Percentiles rank a stretch among this genome's conserved stretches.
Conservation (phyloP, 108 stramenopile species). For the Cyclotella cryptica region DNA sequence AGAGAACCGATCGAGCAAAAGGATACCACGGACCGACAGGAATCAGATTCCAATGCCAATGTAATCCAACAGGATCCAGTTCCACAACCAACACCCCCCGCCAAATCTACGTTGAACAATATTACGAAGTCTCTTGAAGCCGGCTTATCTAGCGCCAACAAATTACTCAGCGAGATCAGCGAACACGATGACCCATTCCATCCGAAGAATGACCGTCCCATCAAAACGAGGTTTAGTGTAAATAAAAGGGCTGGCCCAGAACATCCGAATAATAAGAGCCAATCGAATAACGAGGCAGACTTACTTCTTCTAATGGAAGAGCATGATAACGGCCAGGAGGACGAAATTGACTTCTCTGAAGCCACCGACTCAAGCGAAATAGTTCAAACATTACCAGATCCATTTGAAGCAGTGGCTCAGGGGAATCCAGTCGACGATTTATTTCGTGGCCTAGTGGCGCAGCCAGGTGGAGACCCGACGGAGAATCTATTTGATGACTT, state of each 20-base stretch:
- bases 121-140: slow-evolving; percentile 13
- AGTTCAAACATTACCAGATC: background rate
- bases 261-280: background rate
- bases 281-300: background rate
- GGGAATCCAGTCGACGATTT: background rate
- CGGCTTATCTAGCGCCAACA: background rate
- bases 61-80: background rate
- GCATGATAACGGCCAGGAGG: background rate
- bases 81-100: background rate
- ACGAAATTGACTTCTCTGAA: slow-evolving; percentile 18
- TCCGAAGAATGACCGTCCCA: slow-evolving; percentile 1
- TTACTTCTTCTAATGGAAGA: slow-evolving; percentile 7
- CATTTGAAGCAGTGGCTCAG: background rate
- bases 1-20: slow-evolving; percentile 5
- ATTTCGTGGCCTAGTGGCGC: slow-evolving; percentile 10
- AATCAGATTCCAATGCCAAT: background rate
- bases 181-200: slow-evolving; percentile 21
- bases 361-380: background rate
- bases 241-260: slow-evolving; percentile 8
- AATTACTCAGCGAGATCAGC: slow-evolving; percentile 2
- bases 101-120: slow-evolving; percentile 2
- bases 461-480: slow-evolving; percentile 19
- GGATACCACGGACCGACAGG: background rate
- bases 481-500: slow-evolving; percentile 30
- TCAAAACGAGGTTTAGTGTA: background rate